Evolutionary conservation across 2,329 filamentous ascomycete genomes (phyloP).

Genomic region (Phaeosphaeria sp.): DNA sequence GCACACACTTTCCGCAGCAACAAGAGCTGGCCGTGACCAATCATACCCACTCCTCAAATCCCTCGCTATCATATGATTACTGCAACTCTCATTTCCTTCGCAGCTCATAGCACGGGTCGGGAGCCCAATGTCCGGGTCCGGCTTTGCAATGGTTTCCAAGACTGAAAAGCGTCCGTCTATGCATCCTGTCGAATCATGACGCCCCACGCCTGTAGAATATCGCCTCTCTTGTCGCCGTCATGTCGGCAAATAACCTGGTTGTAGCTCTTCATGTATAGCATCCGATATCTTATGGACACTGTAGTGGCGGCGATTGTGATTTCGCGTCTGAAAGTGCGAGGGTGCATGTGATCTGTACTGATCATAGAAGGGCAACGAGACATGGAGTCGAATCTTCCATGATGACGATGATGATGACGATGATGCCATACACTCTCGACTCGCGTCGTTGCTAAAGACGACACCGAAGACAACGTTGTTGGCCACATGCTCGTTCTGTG

Average conservation of each 20-base stretch:
- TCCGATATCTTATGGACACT: neutral
- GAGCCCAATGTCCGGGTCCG: neutral
- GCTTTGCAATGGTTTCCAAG: constrained; percentile 16
- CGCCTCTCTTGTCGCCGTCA: constrained; percentile 6
- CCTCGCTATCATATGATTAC: neutral
- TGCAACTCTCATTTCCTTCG: neutral
- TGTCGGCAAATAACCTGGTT: neutral
- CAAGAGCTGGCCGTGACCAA: constrained; percentile 7
- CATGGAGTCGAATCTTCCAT: neutral
- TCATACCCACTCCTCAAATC: constrained; percentile 2
- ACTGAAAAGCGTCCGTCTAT: constrained; percentile 7
- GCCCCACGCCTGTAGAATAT: constrained; percentile 13
- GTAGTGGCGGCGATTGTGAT: neutral
- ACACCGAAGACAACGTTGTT: neutral
- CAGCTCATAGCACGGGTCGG: neutral
- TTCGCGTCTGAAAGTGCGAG: neutral
- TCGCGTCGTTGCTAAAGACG: neutral
- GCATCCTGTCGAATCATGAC: constrained; percentile 5
- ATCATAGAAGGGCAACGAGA: neutral
- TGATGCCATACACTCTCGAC: neutral
- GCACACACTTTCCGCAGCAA: neutral
- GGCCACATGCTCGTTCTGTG: neutral
- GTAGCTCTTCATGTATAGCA: neutral
- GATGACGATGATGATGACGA: too few relatives aligned
- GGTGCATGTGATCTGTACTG: neutral